Percentiles rank a stretch among this genome's conserved stretches.
These are phyloP conservation scores for Carpinus fangiana DNA, from an alignment of 306 rosid genomes.

Conservation along the genomic window DNA sequence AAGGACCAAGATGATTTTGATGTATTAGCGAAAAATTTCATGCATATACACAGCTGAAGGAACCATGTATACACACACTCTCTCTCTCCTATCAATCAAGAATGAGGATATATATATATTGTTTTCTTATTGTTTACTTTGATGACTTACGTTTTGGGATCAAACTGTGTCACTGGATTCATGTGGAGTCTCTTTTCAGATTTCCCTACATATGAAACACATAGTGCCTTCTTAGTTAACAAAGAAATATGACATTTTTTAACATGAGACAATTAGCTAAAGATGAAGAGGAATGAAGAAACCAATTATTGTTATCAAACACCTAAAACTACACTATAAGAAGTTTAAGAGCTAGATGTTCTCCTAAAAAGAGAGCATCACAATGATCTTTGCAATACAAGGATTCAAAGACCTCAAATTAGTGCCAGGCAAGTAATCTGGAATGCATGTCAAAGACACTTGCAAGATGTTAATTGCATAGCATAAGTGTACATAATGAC, in stretches of 20 bases:
- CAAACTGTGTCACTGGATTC: background rate
- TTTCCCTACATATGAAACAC: background rate
- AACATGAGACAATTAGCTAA: background rate
- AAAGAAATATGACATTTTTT: background rate
- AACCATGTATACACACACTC: background rate
- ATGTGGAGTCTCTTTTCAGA: background rate
- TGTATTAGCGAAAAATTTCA: too few relatives aligned
- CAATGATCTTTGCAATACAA: too few relatives aligned
- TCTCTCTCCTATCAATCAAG: background rate
- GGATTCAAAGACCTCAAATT: too few relatives aligned
- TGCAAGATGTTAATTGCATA: too few relatives aligned
- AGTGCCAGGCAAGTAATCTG: too few relatives aligned
- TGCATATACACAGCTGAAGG: background rate
- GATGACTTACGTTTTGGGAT: background rate
- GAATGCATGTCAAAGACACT: too few relatives aligned
- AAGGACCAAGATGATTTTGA: constrained; percentile 1
- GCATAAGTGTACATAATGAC: too few relatives aligned
- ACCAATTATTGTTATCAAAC: background rate
- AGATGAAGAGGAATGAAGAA: background rate
- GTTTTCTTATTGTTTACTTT: background rate
- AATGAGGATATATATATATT: too few relatives aligned
- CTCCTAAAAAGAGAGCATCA: too few relatives aligned
- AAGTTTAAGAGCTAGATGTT: background rate
- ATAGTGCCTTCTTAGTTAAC: background rate
- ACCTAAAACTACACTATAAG: background rate